Evolutionary conservation across 768 basidiomycete species (phyloP).

Genomic region (Leucosporidium creatinivorum): DNA sequence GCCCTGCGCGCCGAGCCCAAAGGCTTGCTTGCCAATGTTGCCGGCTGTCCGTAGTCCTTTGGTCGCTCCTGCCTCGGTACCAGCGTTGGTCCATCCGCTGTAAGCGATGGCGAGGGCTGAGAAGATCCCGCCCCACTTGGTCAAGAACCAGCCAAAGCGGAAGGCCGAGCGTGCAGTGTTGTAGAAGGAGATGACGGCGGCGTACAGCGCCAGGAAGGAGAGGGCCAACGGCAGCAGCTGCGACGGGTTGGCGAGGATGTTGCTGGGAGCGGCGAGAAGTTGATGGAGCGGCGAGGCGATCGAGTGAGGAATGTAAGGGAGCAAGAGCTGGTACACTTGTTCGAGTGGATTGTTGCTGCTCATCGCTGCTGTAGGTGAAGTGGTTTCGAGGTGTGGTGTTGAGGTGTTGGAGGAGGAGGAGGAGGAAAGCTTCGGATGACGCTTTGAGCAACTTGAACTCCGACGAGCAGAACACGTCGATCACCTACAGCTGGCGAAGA

Average conservation of each 20-base stretch:
- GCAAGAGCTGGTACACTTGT: background rate
- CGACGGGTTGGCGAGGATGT: conserved; percentile 12
- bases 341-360: background rate
- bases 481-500: too few relatives aligned
- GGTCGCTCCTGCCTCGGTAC: conserved; percentile 15
- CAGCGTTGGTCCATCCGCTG: conserved; percentile 6
- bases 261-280: conserved; percentile 7
- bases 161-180: conserved; percentile 20
- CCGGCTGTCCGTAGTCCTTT: conserved; percentile 14
- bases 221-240: conserved; percentile 29
- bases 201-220: conserved; percentile 25
- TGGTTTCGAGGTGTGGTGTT: background rate
- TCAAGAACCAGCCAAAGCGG: conserved; percentile 16
- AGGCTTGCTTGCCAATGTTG: background rate
- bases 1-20: conserved; percentile 13
- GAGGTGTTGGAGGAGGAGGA: background rate
- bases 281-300: conserved; percentile 18
- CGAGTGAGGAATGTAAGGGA: conserved; percentile 15
- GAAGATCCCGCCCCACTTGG: conserved; percentile 28
- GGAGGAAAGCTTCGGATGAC: background rate
- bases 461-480: too few relatives aligned
- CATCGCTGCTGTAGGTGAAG: background rate
- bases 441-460: too few relatives aligned
- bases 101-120: conserved; percentile 4
- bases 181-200: conserved; percentile 23